Evolutionary conservation across 805 yeast genomes (phyloP), one percentile per base, ranked within the genome.

Genomic region (Blastobotrys mokoenaii): DNA sequence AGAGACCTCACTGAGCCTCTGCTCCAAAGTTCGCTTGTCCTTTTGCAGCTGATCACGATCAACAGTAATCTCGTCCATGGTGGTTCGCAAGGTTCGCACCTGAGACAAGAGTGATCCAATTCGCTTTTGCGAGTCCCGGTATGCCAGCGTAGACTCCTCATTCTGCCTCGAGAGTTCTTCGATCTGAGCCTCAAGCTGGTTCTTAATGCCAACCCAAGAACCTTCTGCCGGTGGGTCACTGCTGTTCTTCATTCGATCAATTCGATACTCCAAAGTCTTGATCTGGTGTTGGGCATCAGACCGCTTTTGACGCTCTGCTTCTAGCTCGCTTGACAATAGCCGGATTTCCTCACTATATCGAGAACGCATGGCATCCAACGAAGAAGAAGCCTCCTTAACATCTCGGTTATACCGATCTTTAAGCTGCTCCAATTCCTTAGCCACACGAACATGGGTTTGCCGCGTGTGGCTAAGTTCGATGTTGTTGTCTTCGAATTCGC

Each of bases 41-140:
- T 65, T 67, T 44, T 78, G 63, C 44, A 86, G 63, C 31, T 70
- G 70, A 54, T 80, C 82, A 50, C 88, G 74, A 54, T 85, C 93
- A 3, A 57, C 64, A 1, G 77, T 64, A 30, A 87, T 66, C 41
- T 80, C 82, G 34, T 73, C 79, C 49, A 84, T 72, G 3, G 82
- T 70, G 9, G 74, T 72, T 43, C 79, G 72, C 56, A 85, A 63
- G 1, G 77, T 72, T 9, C 67, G 67, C 1, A 81, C 72, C 59
- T 83, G 87, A 16, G 70, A 64, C 45, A 65, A 59, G 51, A 79
- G 54, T 2, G 76, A 67, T 8, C 68, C 69, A 30, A 73, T 56
- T 40, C 71, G 71, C 43, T 68, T 63, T 37, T 70, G 66, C 32
- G 76, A 59, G 41, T 75, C 79, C 43, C 68, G 68, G 41, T 71